Conservation (phyloP, 306 rosid species). For the Quercus robur region DNA sequence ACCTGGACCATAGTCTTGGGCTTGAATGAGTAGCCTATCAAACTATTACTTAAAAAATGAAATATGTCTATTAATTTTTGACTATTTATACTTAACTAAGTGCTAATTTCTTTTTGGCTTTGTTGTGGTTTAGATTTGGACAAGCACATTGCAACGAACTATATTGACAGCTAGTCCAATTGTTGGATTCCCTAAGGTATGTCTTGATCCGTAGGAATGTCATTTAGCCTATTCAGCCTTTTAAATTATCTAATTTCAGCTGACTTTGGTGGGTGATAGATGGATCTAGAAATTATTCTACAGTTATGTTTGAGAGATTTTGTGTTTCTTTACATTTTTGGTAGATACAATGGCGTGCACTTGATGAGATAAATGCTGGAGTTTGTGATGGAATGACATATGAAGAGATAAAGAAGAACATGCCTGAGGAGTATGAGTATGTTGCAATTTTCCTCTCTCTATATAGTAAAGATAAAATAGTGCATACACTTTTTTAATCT, state of each 20-base stretch:
- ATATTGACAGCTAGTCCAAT: conserved; percentile 86
- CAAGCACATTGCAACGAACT: conserved; percentile 94
- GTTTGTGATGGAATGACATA: conserved; percentile 97
- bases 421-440: conserved; percentile 95
- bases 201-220: conserved; percentile 20
- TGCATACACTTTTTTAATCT: neutral
- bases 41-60: neutral
- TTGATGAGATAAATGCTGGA: conserved; percentile 90
- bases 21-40: neutral
- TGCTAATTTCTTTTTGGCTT: neutral
- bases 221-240: neutral
- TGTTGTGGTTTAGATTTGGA: conserved; percentile 73
- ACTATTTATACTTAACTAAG: neutral
- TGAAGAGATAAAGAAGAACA: conserved; percentile 92
- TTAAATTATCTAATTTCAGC: neutral
- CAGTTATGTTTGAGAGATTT: neutral
- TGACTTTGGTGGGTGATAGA: neutral
- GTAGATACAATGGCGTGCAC: conserved; percentile 99
- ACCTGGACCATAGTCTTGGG: neutral
- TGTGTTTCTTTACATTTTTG: neutral
- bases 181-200: conserved; percentile 92
- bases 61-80: neutral
- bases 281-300: neutral
- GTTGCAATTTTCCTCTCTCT: conserved; percentile 29
- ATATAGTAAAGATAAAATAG: neutral